phyloP scores from a whole-genome alignment of 2,329 filamentous ascomycete species.

The Xylaria sp. region DNA sequence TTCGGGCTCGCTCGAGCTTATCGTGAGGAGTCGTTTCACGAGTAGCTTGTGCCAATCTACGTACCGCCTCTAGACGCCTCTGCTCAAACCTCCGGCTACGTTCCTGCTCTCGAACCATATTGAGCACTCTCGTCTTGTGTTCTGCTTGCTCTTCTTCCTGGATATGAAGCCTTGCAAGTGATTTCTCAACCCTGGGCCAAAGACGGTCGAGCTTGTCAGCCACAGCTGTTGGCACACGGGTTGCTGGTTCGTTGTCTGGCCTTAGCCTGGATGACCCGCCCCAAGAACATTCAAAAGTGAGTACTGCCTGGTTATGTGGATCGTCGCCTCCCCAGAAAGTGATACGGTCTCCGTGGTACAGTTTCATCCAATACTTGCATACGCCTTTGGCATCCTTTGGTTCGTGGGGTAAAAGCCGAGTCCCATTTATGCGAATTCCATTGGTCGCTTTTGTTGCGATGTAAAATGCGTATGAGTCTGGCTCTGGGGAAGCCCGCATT shows the following conservation, averaged over 20 bases:
- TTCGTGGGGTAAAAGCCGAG: slow-evolving; percentile 68
- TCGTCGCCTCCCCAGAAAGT: slow-evolving; percentile 71
- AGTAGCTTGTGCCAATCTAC: slow-evolving; percentile 50
- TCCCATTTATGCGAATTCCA: slow-evolving; percentile 81
- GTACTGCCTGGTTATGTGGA: slow-evolving; percentile 54
- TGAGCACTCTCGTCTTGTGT: slow-evolving; percentile 54
- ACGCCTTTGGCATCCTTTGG: slow-evolving; percentile 64
- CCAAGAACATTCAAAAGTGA: slow-evolving; percentile 66
- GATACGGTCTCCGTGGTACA: slow-evolving; percentile 82
- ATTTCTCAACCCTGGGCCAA: slow-evolving; percentile 59
- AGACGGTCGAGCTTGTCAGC: slow-evolving; percentile 62
- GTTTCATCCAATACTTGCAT: slow-evolving; percentile 71
- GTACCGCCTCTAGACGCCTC: slow-evolving; percentile 59
- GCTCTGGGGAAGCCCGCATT: slow-evolving; percentile 47
- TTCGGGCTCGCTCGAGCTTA: slow-evolving; percentile 30
- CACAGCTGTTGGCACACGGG: slow-evolving; percentile 53
- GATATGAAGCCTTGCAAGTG: slow-evolving; percentile 56
- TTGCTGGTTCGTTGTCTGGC: slow-evolving; percentile 50
- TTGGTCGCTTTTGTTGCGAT: slow-evolving; percentile 82
- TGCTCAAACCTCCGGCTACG: slow-evolving; percentile 63
- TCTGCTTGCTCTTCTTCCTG: slow-evolving; percentile 60
- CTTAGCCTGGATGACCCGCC: slow-evolving; percentile 63
- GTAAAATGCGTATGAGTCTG: slow-evolving; percentile 73
- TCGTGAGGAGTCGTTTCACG: slow-evolving; percentile 35
- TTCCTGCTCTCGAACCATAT: slow-evolving; percentile 60